Base-by-base conservation (phyloP, 2,329 filamentous ascomycete species). In the Aspergillus ibericus region DNA sequence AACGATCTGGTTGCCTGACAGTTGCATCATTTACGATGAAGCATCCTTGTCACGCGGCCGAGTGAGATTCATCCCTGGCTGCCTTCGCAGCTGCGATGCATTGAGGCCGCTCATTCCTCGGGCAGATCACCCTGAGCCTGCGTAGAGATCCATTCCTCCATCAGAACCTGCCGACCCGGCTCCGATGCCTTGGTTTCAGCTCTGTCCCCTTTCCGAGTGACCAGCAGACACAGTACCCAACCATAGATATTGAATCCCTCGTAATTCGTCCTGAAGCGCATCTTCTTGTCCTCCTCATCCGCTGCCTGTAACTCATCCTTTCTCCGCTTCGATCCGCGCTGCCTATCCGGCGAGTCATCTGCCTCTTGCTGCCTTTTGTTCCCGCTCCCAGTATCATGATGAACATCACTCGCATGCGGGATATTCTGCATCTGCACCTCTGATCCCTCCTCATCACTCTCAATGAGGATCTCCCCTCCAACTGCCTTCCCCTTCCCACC, bases 201-300 rank as follows among this genome's bases (percentile, higher is more conserved):
- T 64, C 77, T 82, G 65, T 76, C 80, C 49, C 80, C 82, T 63
- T 87, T 88, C 61, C 89, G 87, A 72, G 89, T 90, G 75, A 99
- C 88, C 8, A 99, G 89, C 59, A 99, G 82, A 75, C 93, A 98
- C 25, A 99, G 81, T 48, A 96, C 92, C 66, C 92, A 89, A 10
- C 95, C 92, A 77, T 96, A 96, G 70, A 99, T 97, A 68, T 89
- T 91, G 77, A 98, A 98, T 8, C 95, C 93, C 69, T 98, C 92
- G 76, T 98, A 99, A 13, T 87, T 88, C 25, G 93, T 95, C 61
- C 89, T 88, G 80, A 97, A 85, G 18, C 84, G 85, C 67, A 96
- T 78, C 75, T 97, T 98, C 80, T 99, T 97, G 78, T 97, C 96
- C 70, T 96, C 87, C 9, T 74, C 51, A 62, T 74, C 67, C 4